Base-by-base conservation (phyloP, 106 monocot species). In the Platanthera zijinensis region DNA sequence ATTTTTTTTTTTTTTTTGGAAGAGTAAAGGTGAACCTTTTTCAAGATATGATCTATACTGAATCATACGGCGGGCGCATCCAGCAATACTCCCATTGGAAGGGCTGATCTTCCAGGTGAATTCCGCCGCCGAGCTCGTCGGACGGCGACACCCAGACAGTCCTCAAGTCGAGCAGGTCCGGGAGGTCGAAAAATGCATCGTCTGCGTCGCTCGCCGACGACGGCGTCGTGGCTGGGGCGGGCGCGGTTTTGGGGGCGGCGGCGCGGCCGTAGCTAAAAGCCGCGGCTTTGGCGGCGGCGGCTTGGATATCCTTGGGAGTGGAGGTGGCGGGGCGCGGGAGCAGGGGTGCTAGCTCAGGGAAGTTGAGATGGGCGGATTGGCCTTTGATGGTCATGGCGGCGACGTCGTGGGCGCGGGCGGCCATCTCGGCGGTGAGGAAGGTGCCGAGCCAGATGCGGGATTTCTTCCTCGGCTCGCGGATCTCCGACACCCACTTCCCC, bases 401-500 rank as follows among this genome's bases (percentile, higher is more conserved):
- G 7, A 90, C 94, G 77, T 94, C 94, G 79, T 94, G 94, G 8
- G 94, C 94, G 7, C 94, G 84, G 8, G 94, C 94, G 0, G 94
- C 94, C 94, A 95, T 95, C 74, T 95, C 94, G 22, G 94, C 86
- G 11, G 90, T 90, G 8, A 84, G 83, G 75, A 84, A 94, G 17
- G 94, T 94, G 10, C 94, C 94, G 5, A 94, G 90, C 94, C 94
- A 94, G 28, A 94, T 94, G 50, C 94, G 76, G 8, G 94, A 94
- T 77, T 90, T 94, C 86, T 94, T 94, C 66, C 84, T 48, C 39
- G 94, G 94, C 81, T 94, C 94, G 18, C 94, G 82, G 63, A 94
- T 94, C 73, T 94, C 94, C 2, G 94, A 94, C 32, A 94, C 94
- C 94, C 94, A 95, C 54, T 86, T 87, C 7, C 94, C 94, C 91